Percentiles rank a stretch among this genome's conserved stretches.
Evolutionary conservation across 179 eudicot species (phyloP).

Genomic region (Camellia oleifera): DNA sequence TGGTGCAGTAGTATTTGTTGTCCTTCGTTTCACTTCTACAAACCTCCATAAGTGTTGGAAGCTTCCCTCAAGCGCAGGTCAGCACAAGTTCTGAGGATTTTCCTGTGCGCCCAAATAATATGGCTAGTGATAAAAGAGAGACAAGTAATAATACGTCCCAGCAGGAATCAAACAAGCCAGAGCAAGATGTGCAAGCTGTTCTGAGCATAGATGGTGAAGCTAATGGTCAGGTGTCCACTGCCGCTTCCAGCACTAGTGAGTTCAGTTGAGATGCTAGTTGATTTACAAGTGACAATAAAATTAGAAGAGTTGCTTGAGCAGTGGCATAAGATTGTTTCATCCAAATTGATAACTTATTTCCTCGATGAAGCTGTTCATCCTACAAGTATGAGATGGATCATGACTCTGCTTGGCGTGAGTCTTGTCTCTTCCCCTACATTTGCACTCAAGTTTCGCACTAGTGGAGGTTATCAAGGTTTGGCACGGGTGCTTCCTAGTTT

Average conservation of each 20-base stretch:
- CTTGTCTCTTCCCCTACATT: slow-evolving; percentile 93
- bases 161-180: slow-evolving; percentile 24
- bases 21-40: no score
- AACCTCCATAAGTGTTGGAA: slow-evolving; percentile 79
- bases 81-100: slow-evolving; percentile 90
- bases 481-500: slow-evolving; percentile 86
- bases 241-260: slow-evolving; percentile 34
- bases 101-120: slow-evolving; percentile 38
- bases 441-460: slow-evolving; percentile 81
- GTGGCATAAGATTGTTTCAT: slow-evolving; percentile 97
- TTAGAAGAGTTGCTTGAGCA: slow-evolving; percentile 93
- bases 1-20: no score
- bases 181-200: slow-evolving; percentile 36
- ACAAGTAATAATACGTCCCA: slow-evolving; percentile 19
- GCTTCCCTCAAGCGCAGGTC: slow-evolving; percentile 71
- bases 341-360: slow-evolving; percentile 82
- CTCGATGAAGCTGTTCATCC: slow-evolving; percentile 99
- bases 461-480: slow-evolving; percentile 95
- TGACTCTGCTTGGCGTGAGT: slow-evolving; percentile 98
- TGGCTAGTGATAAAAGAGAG: slow-evolving; percentile 29
- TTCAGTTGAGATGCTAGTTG: slow-evolving; percentile 88
- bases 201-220: slow-evolving; percentile 37
- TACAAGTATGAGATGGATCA: slow-evolving; percentile 99
- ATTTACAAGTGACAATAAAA: slow-evolving; percentile 85
- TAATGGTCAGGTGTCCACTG: slow-evolving; percentile 39